Evolutionary conservation across 2,329 filamentous ascomycete species (phyloP).

Genomic region (Fusarium hainanense): DNA sequence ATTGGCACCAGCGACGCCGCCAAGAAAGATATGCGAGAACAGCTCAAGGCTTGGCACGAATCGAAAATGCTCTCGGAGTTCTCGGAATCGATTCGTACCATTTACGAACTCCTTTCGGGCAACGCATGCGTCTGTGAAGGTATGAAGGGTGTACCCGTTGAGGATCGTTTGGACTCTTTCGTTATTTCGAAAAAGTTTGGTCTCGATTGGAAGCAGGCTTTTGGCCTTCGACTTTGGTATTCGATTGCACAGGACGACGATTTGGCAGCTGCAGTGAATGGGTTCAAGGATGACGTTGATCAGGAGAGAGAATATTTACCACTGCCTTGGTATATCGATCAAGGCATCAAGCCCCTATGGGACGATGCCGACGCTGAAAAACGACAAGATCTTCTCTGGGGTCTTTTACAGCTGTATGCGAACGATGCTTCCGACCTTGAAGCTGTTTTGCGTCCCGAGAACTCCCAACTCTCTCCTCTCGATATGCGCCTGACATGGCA

Average conservation of each 20-base stretch:
- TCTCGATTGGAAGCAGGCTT: constrained; percentile 92
- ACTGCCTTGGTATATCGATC: constrained; percentile 75
- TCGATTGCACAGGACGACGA: constrained; percentile 75
- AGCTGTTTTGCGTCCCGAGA: constrained; percentile 78
- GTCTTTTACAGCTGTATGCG: constrained; percentile 84
- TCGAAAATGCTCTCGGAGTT: constrained; percentile 90
- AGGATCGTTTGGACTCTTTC: constrained; percentile 85
- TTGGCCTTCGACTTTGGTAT: constrained; percentile 93
- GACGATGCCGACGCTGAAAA: constrained; percentile 66
- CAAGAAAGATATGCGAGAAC: constrained; percentile 79
- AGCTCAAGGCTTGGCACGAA: constrained; percentile 86
- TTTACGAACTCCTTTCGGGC: constrained; percentile 90
- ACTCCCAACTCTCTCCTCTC: constrained; percentile 78
- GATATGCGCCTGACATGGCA: constrained; percentile 87
- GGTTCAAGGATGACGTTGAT: constrained; percentile 78
- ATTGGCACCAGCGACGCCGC: constrained; percentile 78
- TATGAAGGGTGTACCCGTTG: constrained; percentile 75
- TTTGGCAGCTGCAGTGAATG: constrained; percentile 76
- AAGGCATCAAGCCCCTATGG: constrained; percentile 68
- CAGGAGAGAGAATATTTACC: constrained; percentile 79
- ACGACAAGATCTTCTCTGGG: constrained; percentile 86
- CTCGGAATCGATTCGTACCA: constrained; percentile 80
- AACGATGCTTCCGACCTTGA: constrained; percentile 69
- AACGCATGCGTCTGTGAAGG: constrained; percentile 88
- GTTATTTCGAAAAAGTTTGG: constrained; percentile 84